Evolutionary conservation across 139 green algal species (phyloP), one percentile per base, ranked within the genome.

Genomic region (Trebouxia sp.): DNA sequence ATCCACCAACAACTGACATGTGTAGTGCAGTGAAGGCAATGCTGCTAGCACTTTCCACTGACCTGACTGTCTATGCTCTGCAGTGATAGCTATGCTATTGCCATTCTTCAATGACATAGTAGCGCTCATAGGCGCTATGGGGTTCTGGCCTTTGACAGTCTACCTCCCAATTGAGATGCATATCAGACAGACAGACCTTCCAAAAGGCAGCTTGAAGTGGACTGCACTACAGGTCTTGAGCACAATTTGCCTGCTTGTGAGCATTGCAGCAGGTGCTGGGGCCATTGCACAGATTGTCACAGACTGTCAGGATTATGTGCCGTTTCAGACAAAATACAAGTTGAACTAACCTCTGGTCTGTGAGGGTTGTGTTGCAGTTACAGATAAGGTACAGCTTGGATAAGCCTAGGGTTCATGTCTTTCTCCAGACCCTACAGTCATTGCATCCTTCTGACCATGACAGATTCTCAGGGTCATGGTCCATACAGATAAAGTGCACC

Each of bases 41-140:
- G 15, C 47, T 26, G 1, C 20, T 26, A 17, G 47, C 47, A 53
- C 15, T 26, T 5, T 2, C 14, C 47, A 53, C 1, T 53, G 47
- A 65, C 5, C 55, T 15, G 11, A 30, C 22, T 65, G 5, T 65
- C 12, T 37, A 6, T 65, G 24, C 12, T 6, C 24, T 65, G 55
- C 55, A 65, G 55, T 75, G 17, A 45, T 75, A 14, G 65, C 65
- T 9, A 45, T 45, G 35, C 65, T 75, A 32, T 26, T 75, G 20
- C 65, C 65, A 24, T 75, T 75, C 65, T 75, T 75, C 32, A 43
- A 47, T 8, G 65, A 75, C 65, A 26, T 75, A 17, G 65, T 75
- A 9, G 65, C 12, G 0, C 30, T 75, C 20, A 75, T 75, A 32
- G 65, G 65, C 12, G 37, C 35, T 0, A 22, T 75, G 65, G 30